Evolutionary conservation across 805 yeast species (phyloP), one percentile per base, ranked within the genome.

Genomic region (Wickerhamiella spandovensis): DNA sequence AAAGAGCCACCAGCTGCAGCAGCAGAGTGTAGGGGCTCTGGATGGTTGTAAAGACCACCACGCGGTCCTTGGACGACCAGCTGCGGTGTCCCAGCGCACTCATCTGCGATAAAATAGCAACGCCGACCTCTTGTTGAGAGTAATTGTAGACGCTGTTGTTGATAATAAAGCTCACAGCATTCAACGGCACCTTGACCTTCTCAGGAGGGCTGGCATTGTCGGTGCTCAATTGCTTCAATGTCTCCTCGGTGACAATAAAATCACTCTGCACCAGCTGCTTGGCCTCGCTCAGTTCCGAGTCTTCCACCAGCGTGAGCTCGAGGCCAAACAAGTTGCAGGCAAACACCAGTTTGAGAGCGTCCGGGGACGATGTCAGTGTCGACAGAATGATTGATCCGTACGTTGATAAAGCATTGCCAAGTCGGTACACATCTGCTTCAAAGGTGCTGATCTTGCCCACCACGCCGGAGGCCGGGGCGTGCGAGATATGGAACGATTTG

Each of bases 81-180:
- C 58, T 61, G 43, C 63, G 59, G 15, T 59, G 57, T 1, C 67
- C 68, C 20, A 67, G 54, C 1, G 61, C 61, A 21, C 63, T 59
- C 46, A 67, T 49, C 52, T 68, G 71, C 7, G 67, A 61, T 1
- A 70, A 70, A 9, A 68, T 54, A 1, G 70, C 63, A 1, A 64
- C 54, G 6, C 67, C 67, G 17, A 68, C 52, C 38, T 59, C 57
- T 35, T 50, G 48, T 39, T 58, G 55, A n/a, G 56, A 32, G 48
- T 58, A 54, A 12, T 39, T 13, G 15, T 4, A 10, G 17, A 41
- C 12, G 3, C 45, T 46, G 37, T 32, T 39, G 42, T 50, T 47
- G 20, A 46, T n/a, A 7, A 47, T 47, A 18, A 48, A 51, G 9
- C 24, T 24, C 17, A 25, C 23, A 43, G 39, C 28, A 15, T 13